A percentile compares a stretch with the other conserved stretches of the same genome.
Evolutionary conservation across 1,284 basidiomycete species (phyloP).

Genomic region (Chiua sp.): DNA sequence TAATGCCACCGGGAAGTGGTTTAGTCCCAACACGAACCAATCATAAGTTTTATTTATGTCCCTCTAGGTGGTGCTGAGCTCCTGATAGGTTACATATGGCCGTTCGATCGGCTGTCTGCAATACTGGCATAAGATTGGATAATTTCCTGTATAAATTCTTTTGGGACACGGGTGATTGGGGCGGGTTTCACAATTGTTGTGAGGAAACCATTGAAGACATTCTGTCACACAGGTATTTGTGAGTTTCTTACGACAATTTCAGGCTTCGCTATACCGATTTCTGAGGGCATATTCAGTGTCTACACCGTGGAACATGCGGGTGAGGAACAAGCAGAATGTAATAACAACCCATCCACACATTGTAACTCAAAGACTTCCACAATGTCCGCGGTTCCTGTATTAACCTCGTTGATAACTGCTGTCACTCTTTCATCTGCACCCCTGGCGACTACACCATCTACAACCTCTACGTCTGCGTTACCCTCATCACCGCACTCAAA

Average conservation of each 20-base stretch:
- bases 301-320: slow-evolving; percentile 26
- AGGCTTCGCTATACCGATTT: not conserved
- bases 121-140: slow-evolving; percentile 24
- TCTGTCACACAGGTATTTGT: slow-evolving; percentile 19
- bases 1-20: slow-evolving; percentile 11
- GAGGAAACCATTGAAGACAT: not conserved
- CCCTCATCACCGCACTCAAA: not conserved
- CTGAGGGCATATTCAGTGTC: slow-evolving; percentile 12
- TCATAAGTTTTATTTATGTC: slow-evolving; percentile 12
- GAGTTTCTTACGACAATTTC: not conserved
- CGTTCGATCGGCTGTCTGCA: slow-evolving; percentile 28
- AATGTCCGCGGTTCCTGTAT: not conserved
- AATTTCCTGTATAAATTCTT: slow-evolving; percentile 27
- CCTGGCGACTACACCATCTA: not conserved
- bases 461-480: not conserved
- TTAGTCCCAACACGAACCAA: slow-evolving; percentile 27
- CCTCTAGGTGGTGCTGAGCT: not conserved
- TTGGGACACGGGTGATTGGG: slow-evolving; percentile 28
- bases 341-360: slow-evolving; percentile 35
- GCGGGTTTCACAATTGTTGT: not conserved
- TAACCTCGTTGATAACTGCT: not conserved
- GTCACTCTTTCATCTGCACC: not conserved
- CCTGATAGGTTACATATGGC: slow-evolving; percentile 16
- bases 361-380: slow-evolving; percentile 20
- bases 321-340: slow-evolving; percentile 25